phyloP scores from a whole-genome alignment of 2,329 filamentous ascomycete species.

The Curvularia sp. region DNA sequence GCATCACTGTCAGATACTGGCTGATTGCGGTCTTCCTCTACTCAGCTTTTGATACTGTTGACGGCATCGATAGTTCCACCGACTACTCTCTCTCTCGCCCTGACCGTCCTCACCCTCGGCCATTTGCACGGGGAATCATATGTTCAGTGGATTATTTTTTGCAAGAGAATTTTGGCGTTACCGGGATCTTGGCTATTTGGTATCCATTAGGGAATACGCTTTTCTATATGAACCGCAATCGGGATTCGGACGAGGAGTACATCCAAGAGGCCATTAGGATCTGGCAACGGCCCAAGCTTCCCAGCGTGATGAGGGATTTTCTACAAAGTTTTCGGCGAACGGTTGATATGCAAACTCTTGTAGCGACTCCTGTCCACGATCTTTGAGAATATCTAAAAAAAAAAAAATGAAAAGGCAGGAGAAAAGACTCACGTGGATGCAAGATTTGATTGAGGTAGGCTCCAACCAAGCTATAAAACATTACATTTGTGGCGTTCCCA shows the following conservation, averaged over 20 bases:
- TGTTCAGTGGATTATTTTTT: constrained; percentile 36
- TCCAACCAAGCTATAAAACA: neutral
- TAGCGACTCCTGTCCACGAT: constrained; percentile 1
- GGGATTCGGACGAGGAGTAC: constrained; percentile 23
- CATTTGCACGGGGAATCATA: constrained; percentile 35
- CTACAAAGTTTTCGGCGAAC: constrained; percentile 28
- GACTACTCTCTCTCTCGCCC: constrained; percentile 19
- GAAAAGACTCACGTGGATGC: neutral
- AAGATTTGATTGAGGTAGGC: neutral
- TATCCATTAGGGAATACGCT: constrained; percentile 34
- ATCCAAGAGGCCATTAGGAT: constrained; percentile 17
- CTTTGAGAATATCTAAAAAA: neutral
- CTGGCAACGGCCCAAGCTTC: constrained; percentile 28
- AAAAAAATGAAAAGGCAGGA: neutral
- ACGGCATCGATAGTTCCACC: constrained; percentile 13
- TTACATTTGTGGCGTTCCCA: neutral
- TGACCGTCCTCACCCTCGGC: constrained; percentile 28
- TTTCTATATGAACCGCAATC: constrained; percentile 27
- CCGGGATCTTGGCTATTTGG: constrained; percentile 27
- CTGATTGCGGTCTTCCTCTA: constrained; percentile 32
- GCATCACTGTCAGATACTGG: constrained; percentile 37
- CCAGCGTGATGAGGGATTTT: constrained; percentile 31
- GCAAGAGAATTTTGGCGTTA: constrained; percentile 27
- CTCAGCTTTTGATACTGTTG: constrained; percentile 25
- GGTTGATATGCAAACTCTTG: constrained; percentile 9